phyloP scores from a whole-genome alignment of 495 filamentous ascomycete genomes.

The Neurospora sp. region DNA sequence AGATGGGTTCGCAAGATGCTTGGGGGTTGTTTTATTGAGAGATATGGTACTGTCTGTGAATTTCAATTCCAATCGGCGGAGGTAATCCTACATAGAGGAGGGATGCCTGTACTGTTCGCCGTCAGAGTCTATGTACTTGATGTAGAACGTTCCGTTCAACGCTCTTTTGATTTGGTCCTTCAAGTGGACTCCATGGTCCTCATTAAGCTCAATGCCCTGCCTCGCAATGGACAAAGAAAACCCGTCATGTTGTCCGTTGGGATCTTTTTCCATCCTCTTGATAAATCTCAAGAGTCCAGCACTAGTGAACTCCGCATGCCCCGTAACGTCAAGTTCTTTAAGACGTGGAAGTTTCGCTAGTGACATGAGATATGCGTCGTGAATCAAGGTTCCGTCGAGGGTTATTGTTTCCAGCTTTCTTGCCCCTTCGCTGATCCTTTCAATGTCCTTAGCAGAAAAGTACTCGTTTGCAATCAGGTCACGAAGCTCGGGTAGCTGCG shows the following conservation, averaged over 20 bases:
- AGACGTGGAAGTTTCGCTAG: background rate
- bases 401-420: background rate
- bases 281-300: background rate
- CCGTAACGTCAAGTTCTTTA: background rate
- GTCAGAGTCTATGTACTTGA: background rate
- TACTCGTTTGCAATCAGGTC: too few relatives aligned
- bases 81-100: background rate
- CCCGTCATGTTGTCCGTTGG: background rate
- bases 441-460: too few relatives aligned
- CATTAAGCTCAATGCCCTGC: too few relatives aligned
- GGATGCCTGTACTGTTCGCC: too few relatives aligned
- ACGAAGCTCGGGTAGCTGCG: background rate
- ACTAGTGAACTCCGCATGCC: too few relatives aligned
- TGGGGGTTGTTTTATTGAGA: background rate
- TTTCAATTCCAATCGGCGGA: background rate
- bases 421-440: background rate
- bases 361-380: background rate
- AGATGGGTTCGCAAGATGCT: background rate
- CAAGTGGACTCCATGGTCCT: background rate
- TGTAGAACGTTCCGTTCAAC: background rate
- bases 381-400: too few relatives aligned
- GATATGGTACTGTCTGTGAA: background rate
- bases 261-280: background rate
- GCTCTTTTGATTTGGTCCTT: background rate
- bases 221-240: background rate